phyloP scores from a whole-genome alignment of 345 rosid species.

The Linum lewisii region DNA sequence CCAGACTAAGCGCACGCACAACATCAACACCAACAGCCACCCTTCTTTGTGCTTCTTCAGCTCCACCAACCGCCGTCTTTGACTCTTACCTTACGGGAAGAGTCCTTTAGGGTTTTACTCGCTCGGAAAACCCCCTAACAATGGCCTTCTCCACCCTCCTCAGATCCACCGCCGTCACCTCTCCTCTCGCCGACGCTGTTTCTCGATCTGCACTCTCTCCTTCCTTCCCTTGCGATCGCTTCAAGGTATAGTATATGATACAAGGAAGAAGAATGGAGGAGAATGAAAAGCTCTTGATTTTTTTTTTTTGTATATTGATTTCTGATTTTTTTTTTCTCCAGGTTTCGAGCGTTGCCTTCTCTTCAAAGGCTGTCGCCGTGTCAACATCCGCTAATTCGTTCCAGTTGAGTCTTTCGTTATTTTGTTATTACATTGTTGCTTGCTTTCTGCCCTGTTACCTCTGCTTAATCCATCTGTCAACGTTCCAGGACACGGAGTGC shows the following conservation, averaged over 20 bases:
- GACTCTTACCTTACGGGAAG: conserved; percentile 1
- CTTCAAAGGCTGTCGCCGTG: conserved; percentile 31
- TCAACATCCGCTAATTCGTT: conserved; percentile 34
- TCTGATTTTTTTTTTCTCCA: conserved; percentile 7
- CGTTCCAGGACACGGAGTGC: conserved; percentile 33
- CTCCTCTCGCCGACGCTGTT: conserved; percentile 26
- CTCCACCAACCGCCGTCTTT: conserved; percentile 10
- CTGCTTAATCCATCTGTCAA: neutral
- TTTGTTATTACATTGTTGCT: neutral
- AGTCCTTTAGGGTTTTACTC: conserved; percentile 16
- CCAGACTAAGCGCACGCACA: neutral
- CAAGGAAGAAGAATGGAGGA: neutral
- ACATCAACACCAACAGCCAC: neutral
- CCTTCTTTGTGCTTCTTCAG: neutral
- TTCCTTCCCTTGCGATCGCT: conserved; percentile 27
- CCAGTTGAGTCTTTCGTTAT: conserved; percentile 42
- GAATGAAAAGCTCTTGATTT: neutral
- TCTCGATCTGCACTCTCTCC: conserved; percentile 30
- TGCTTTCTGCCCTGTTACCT: neutral
- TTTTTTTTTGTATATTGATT: neutral
- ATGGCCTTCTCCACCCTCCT: conserved; percentile 66
- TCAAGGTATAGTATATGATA: conserved; percentile 30
- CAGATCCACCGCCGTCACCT: conserved; percentile 49
- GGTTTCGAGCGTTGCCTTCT: conserved; percentile 35
- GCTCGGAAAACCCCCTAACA: neutral